Percentiles rank a stretch among this genome's conserved stretches.
Conservation (phyloP, 2,329 filamentous ascomycete genomes). For the Herpomyces periplanetae region DNA sequence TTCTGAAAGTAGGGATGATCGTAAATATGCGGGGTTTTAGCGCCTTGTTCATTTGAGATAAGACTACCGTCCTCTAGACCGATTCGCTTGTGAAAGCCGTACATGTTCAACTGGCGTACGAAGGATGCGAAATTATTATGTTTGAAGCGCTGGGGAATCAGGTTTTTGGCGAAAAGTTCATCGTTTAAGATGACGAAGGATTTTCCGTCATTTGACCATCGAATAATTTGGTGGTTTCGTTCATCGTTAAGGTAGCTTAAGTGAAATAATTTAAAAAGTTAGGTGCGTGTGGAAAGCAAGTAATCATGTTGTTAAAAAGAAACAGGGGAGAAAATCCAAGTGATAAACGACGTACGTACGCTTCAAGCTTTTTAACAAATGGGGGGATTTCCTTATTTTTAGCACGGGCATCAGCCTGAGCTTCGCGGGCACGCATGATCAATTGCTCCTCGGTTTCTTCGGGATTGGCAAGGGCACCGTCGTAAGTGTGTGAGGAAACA, state of each 20-base stretch:
- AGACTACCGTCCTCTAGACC: constrained; percentile 85
- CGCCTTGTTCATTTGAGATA: constrained; percentile 81
- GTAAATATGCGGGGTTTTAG: constrained; percentile 93
- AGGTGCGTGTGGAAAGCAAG: constrained; percentile 3
- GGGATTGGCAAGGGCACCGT: too few relatives aligned
- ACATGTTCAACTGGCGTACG: constrained; percentile 27
- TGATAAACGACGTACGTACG: constrained; percentile 15
- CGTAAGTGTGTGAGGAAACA: too few relatives aligned
- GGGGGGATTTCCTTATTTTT: constrained; percentile 88
- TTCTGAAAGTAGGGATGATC: constrained; percentile 85
- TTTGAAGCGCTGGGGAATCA: constrained; percentile 37
- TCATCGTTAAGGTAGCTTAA: constrained; percentile 59
- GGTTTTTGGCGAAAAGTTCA: constrained; percentile 37
- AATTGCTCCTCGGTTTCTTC: too few relatives aligned
- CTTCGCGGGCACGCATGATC: too few relatives aligned
- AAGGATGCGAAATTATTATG: constrained; percentile 45
- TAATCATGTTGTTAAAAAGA: constrained; percentile 1
- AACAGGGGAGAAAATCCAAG: constrained; percentile 1
- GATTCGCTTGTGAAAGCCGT: constrained; percentile 26
- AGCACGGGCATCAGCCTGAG: constrained; percentile 48
- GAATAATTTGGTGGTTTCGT: constrained; percentile 71
- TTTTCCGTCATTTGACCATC: constrained; percentile 83
- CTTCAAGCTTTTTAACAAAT: constrained; percentile 90
- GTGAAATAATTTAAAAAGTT: constrained; percentile 3
- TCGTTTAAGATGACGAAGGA: constrained; percentile 91